Base-by-base conservation (phyloP, 495 filamentous ascomycete species). In the Chaetomium cochliodes region DNA sequence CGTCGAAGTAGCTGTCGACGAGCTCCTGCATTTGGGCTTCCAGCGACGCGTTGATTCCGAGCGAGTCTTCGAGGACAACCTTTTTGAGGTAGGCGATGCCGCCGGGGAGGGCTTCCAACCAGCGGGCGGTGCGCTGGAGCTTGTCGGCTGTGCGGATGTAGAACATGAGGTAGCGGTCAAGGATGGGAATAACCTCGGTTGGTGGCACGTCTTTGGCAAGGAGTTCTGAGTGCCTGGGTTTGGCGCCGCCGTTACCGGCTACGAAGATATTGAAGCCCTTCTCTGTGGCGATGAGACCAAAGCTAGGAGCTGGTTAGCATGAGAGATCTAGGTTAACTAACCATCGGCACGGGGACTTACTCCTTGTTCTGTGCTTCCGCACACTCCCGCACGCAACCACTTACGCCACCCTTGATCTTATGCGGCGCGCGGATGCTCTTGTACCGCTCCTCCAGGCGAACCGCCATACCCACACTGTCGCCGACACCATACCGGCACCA, bases 241-340 rank as follows among this genome's bases (percentile, higher is more conserved):
- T 93, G 6, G 92, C 91, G 41, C 93, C 93, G 59, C 93, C 93
- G 72, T 98, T 98, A 46, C 93, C 93, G 49, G 84, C 92, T 1
- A 98, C 92, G 71, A 92, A 96, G 73, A 98, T 87, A 75, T 97
- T 98, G 84, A 90, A 98, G 25, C 93, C 93, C 64, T 96, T 97
- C 62, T 97, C 93, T 0, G 91, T 94, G 22, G 93, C 92, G 52
- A 97, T 96, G 42, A 97, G 86, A 22, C 93, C 93, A 70, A 98
- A 98, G 73, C 87, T 90, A 65, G 47, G 16, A 20, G 26, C 11
- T 37, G 6, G 49, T 33, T 26, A 53, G 68, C 56, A 18, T 37
- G 33, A 62, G 9, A 22, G 64, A 62, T 41, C 18, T 20, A 26
- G 9, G 20, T 60, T 61, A 49, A 65, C n/a, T n/a, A 68, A 7